These are phyloP conservation scores for Carex pumila DNA, from an alignment of 176 grass and related monocot genomes.

Conservation along the genomic window DNA sequence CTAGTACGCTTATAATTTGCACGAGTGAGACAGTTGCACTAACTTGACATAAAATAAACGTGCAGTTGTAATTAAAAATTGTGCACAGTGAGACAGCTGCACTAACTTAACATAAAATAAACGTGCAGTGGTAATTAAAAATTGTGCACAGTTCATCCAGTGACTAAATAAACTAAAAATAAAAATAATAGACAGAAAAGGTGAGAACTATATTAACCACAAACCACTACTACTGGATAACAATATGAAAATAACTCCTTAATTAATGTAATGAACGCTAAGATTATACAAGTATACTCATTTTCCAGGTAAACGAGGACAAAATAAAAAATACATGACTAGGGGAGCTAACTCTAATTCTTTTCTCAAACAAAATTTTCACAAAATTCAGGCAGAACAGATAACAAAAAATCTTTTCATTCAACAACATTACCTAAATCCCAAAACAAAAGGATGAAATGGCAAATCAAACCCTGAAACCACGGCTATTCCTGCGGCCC, in stretches of 20 bases:
- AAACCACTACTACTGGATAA: neutral
- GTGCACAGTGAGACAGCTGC: too few relatives aligned
- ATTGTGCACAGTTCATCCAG: too few relatives aligned
- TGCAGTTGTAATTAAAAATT: too few relatives aligned
- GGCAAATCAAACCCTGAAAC: conserved; percentile 49
- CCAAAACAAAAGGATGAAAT: neutral
- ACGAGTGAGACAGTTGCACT: too few relatives aligned
- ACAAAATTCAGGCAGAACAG: neutral
- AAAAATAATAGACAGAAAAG: too few relatives aligned
- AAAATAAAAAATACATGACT: neutral
- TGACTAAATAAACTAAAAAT: too few relatives aligned
- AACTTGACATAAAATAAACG: too few relatives aligned
- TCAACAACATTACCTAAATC: neutral
- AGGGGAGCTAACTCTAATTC: neutral
- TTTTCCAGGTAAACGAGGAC: neutral
- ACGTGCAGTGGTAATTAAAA: too few relatives aligned
- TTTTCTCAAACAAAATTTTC: neutral
- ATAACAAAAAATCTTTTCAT: neutral
- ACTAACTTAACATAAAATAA: too few relatives aligned
- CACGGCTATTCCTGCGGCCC: conserved; percentile 66
- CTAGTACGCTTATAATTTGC: too few relatives aligned
- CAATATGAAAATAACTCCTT: neutral
- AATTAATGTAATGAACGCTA: neutral
- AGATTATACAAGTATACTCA: conserved; percentile 3
- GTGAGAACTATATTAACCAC: too few relatives aligned